Evolutionary conservation across 139 green algal species (phyloP), one percentile per base, ranked within the genome.

Genomic region (Nannochloris sp.): DNA sequence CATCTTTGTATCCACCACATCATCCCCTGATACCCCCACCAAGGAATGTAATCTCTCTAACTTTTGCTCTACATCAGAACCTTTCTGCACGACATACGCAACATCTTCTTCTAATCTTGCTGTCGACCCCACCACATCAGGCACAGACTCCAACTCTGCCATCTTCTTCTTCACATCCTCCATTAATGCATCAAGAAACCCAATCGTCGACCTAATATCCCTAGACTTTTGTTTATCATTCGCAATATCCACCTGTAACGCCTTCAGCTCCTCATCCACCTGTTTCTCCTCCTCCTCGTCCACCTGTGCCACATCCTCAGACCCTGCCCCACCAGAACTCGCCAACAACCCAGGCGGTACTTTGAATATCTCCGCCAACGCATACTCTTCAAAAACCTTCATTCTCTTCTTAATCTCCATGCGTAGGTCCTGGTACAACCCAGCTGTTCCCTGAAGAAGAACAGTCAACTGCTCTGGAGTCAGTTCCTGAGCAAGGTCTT

Each of bases 81-180:
- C 74, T 16, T 29, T 59, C 16, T 56, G 62, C 5, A 49, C 73
- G 14, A 82, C 61, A 28, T 51, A 68, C 6, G 30, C n/a, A 8
- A 62, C 70, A 44, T 81, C 76, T 23, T 78, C 68, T 13, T 48
- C 61, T 53, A 82, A 9, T 31, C 75, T 78, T 53, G 78, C 68
- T 59, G 76, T 82, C 40, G 51, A 55, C 13, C 33, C 60, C 25
- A 61, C 29, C 12, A 74, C 55, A 14, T 60, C 67, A 16, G 62
- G 53, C 44, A 73, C 43, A 49, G 44, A 33, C 13, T 28, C 23
- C 16, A 60, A 40, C 61, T 71, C 62, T 48, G 63, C 28, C 12
- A 65, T 14, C 14, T 40, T 37, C 14, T 59, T 44, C 40, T 60
- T 61, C 1, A 40, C 36, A n/a, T 14, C n/a, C 9, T 45, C 26